Evolutionary conservation across 441 rosid species (phyloP).

Genomic region (Raphanus hybrid): DNA sequence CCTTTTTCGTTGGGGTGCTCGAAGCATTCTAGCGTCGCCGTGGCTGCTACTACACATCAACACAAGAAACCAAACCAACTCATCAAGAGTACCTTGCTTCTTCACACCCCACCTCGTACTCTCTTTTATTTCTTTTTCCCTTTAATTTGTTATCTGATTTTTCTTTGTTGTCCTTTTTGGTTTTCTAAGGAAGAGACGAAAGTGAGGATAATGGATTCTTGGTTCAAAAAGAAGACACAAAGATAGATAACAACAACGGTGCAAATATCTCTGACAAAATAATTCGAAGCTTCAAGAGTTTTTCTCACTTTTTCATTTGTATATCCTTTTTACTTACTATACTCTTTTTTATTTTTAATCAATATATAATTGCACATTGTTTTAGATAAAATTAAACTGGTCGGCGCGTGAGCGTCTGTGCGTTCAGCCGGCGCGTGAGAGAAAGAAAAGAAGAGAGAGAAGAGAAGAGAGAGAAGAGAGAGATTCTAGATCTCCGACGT

Average conservation of each 20-base stretch:
- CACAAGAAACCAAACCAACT: slow-evolving; percentile 37
- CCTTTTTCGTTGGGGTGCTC: slow-evolving; percentile 50
- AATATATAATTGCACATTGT: background rate
- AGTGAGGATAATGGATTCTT: slow-evolving; percentile 24
- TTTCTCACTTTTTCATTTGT: slow-evolving; percentile 44
- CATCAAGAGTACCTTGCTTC: slow-evolving; percentile 37
- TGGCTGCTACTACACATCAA: slow-evolving; percentile 33
- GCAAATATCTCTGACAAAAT: slow-evolving; percentile 41
- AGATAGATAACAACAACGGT: slow-evolving; percentile 18
- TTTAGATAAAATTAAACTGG: background rate
- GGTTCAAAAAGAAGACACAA: slow-evolving; percentile 33
- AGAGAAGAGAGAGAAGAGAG: no score
- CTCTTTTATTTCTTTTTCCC: background rate
- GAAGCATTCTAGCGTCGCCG: slow-evolving; percentile 50
- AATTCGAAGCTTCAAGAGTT: slow-evolving; percentile 46
- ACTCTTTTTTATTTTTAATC: background rate
- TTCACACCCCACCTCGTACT: background rate
- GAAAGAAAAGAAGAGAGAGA: no score
- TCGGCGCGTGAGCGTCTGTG: no score
- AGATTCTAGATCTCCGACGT: no score
- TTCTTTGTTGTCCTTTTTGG: background rate
- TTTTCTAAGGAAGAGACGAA: slow-evolving; percentile 31
- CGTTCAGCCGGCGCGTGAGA: no score
- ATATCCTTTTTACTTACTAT: slow-evolving; percentile 7
- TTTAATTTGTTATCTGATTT: background rate